Evolutionary conservation across 2,329 filamentous ascomycete species (phyloP).

Genomic region (Dothideomycetes sp.): DNA sequence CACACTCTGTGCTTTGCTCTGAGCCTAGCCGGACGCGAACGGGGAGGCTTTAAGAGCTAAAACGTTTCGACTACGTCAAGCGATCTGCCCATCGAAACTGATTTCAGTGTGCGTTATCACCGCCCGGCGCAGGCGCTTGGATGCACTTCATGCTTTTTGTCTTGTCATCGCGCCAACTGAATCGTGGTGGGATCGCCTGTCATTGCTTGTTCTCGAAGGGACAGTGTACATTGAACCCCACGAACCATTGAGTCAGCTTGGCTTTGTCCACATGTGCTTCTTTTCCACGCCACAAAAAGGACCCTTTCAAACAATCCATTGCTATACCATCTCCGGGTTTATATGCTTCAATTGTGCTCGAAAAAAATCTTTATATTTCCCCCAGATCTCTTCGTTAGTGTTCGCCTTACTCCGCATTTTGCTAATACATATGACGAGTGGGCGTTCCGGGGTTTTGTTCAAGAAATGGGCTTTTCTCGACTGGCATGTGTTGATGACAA

Average conservation of each 20-base stretch:
- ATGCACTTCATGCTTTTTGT: neutral
- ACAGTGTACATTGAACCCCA: too few relatives aligned
- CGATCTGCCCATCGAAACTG: conserved; percentile 11
- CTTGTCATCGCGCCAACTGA: neutral
- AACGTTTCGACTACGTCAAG: conserved; percentile 12
- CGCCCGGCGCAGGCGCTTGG: conserved; percentile 4
- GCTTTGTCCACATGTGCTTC: too few relatives aligned
- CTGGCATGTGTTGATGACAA: too few relatives aligned
- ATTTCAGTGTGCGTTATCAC: conserved; percentile 6
- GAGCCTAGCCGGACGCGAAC: conserved; percentile 10
- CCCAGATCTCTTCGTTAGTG: too few relatives aligned
- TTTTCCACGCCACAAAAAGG: too few relatives aligned
- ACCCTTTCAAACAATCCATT: too few relatives aligned
- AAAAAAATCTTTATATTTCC: too few relatives aligned
- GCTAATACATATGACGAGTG: neutral
- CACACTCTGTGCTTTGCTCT: too few relatives aligned
- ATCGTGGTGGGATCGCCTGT: neutral
- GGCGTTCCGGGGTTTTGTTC: neutral
- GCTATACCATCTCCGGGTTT: too few relatives aligned
- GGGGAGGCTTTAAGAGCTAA: conserved; percentile 5
- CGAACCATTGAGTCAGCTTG: too few relatives aligned
- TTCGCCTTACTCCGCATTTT: neutral
- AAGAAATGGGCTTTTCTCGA: too few relatives aligned
- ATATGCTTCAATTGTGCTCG: too few relatives aligned
- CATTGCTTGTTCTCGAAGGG: neutral